Conservation (phyloP, 1,139 yeast genomes). For the Meyerozyma sp. region DNA sequence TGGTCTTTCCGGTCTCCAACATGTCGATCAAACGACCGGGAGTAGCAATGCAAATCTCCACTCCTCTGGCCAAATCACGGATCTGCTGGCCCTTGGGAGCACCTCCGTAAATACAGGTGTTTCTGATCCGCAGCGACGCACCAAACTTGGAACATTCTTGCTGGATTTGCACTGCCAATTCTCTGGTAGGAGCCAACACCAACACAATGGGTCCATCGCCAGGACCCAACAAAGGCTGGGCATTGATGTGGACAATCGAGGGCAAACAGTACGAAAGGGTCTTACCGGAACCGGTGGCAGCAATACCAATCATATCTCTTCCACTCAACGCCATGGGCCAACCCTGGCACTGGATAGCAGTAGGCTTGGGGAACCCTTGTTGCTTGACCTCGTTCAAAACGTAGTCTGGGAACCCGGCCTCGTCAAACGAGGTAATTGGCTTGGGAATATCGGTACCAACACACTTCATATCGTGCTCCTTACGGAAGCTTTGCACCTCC, state of each 20-base stretch:
- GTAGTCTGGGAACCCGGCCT: constrained; percentile 95
- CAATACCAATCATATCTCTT: constrained; percentile 98
- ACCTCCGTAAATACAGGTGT: constrained; percentile 99
- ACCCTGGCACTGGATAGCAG: constrained; percentile 98
- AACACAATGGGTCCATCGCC: constrained; percentile 98
- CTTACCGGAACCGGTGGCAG: constrained; percentile 98
- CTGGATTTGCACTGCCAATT: constrained; percentile 96
- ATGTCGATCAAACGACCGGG: constrained; percentile 98
- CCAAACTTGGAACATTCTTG: constrained; percentile 95
- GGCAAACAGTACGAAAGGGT: constrained; percentile 96
- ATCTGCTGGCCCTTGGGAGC: constrained; percentile 97
- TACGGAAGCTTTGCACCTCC: constrained; percentile 74
- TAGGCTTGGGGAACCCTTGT: constrained; percentile 91
- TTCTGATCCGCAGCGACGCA: constrained; percentile 84
- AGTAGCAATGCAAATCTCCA: constrained; percentile 91
- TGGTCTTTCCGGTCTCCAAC: constrained; percentile 93
- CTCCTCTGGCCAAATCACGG: constrained; percentile 92
- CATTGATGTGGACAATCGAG: constrained; percentile 94
- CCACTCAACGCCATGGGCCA: constrained; percentile 99
- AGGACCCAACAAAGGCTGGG: constrained; percentile 85
- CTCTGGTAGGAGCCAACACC: constrained; percentile 98
- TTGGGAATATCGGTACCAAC: constrained; percentile 84
- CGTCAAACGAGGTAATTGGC: constrained; percentile 89
- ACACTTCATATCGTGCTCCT: constrained; percentile 79
- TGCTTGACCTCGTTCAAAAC: constrained; percentile 84